Evolutionary conservation across 2,329 filamentous ascomycete genomes (phyloP), one percentile per base, ranked within the genome.

Genomic region (Cryoendolithus antarcticus): DNA sequence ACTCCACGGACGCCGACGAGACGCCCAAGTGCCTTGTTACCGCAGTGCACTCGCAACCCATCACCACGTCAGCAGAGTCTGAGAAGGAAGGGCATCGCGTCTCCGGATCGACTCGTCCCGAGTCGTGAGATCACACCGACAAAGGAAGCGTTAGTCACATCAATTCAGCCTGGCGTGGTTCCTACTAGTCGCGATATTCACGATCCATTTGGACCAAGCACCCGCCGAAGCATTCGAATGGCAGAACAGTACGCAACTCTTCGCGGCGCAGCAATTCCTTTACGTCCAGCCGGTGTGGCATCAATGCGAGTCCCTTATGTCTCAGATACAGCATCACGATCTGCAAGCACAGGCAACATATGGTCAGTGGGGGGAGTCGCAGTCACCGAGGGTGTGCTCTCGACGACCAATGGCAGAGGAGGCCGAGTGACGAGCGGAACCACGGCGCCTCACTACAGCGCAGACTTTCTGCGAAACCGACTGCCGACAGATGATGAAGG

Each of bases 351-450:
- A 44, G 80, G 82, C 2, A 72, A 78, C 7, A 70, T 89, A 11
- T 93, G 84, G 85, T 74, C 77, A 11, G 77, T 91, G 8, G 82
- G 84, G 19, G 81, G 82, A n/a, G 55, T 74, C 7, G 63, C 50
- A 5, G 53, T 57, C 9, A 55, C 55, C 10, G 56, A 59, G 38
- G 57, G 57, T 9, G 54, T 61, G n/a, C 47, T 52, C 30, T 59
- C 55, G 29, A 52, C 47, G 12, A 65, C 79, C 34, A 70, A 80
- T 57, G 81, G 80, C 1, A 70, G 71, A 42, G 79, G 78, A 19
- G 72, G 72, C 19, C 61, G 79, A 37, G 54, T 83, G n/a, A 74
- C 73, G 38, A 82, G 77, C 53, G 75, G 82, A 24, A 82, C 80
- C 1, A 84, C 77, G 54, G 83, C 84, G 30, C 81, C 79, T 4